phyloP scores from a whole-genome alignment of 768 basidiomycete species.

The Infundibulicybe gibba region DNA sequence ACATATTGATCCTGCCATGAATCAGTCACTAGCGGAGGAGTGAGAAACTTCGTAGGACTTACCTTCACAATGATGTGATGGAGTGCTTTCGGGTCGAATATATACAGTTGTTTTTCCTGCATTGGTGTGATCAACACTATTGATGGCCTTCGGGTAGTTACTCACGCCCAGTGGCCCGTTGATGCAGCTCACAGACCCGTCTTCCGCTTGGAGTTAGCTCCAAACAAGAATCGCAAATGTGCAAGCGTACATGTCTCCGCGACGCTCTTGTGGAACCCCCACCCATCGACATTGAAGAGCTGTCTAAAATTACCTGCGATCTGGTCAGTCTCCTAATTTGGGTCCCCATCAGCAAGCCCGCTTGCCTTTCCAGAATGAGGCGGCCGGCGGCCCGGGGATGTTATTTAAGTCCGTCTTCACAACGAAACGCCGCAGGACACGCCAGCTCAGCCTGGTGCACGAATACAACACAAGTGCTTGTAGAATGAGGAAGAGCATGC shows the following conservation, averaged over 20 bases:
- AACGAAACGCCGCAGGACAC: not conserved
- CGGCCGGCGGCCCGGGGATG: not conserved
- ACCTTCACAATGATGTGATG: conserved; percentile 44
- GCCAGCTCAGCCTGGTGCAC: not conserved
- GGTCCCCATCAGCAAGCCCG: not conserved
- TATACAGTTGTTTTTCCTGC: conserved; percentile 30
- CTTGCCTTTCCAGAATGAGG: not conserved
- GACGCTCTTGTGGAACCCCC: conserved; percentile 17
- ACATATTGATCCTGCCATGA: conserved; percentile 23
- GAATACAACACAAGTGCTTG: too few relatives aligned
- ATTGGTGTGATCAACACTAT: too few relatives aligned
- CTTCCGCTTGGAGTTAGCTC: conserved; percentile 26
- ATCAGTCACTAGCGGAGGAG: too few relatives aligned
- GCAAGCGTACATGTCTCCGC: conserved; percentile 1
- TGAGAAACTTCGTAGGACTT: not conserved
- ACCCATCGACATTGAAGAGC: not conserved
- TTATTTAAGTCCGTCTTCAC: not conserved
- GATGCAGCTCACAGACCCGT: not conserved
- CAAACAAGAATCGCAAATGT: conserved; percentile 6
- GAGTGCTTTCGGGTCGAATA: conserved; percentile 42
- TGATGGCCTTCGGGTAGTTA: too few relatives aligned
- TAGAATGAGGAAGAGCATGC: too few relatives aligned
- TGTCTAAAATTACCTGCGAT: not conserved
- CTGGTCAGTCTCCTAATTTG: too few relatives aligned
- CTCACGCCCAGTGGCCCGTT: not conserved